These are phyloP conservation scores for sunflower (Helianthus annuus) DNA, from an alignment of 129 eudicot species.

Conservation along the genomic window DNA sequence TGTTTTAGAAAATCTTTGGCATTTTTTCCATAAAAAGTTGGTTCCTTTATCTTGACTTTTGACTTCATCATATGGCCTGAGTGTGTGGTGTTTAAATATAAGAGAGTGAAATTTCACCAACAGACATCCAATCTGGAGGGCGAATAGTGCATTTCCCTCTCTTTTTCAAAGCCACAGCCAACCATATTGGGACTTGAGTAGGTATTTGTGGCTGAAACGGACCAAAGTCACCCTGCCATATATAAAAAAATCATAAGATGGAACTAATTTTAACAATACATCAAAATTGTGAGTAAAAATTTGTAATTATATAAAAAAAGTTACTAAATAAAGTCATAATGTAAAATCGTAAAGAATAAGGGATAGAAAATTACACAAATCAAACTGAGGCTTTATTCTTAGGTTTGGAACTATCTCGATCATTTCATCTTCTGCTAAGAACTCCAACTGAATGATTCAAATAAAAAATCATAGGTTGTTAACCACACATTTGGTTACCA, in stretches of 20 bases:
- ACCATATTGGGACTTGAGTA: slow-evolving; percentile 85
- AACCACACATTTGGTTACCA: no score
- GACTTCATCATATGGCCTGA: background rate
- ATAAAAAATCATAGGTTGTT: slow-evolving; percentile 3
- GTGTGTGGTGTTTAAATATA: background rate
- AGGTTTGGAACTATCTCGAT: slow-evolving; percentile 83
- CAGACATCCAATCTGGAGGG: slow-evolving; percentile 94
- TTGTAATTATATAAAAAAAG: no score
- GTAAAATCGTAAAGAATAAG: no score
- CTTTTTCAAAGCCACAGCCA: slow-evolving; percentile 91
- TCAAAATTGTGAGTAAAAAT: background rate
- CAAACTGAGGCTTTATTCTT: slow-evolving; percentile 79
- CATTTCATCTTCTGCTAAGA: slow-evolving; percentile 90
- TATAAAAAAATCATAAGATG: slow-evolving; percentile 6
- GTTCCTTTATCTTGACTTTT: background rate
- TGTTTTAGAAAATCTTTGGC: background rate
- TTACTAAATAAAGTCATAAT: no score
- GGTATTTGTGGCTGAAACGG: slow-evolving; percentile 84
- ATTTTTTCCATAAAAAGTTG: no score
- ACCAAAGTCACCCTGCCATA: slow-evolving; percentile 84
- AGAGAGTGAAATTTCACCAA: slow-evolving; percentile 52
- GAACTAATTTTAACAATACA: slow-evolving; percentile 7
- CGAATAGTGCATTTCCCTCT: slow-evolving; percentile 91
- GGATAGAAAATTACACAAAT: slow-evolving; percentile 49
- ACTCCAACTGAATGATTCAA: slow-evolving; percentile 66